phyloP scores from a whole-genome alignment of 148 eudicot genomes.

The Agrostemma githago region DNA sequence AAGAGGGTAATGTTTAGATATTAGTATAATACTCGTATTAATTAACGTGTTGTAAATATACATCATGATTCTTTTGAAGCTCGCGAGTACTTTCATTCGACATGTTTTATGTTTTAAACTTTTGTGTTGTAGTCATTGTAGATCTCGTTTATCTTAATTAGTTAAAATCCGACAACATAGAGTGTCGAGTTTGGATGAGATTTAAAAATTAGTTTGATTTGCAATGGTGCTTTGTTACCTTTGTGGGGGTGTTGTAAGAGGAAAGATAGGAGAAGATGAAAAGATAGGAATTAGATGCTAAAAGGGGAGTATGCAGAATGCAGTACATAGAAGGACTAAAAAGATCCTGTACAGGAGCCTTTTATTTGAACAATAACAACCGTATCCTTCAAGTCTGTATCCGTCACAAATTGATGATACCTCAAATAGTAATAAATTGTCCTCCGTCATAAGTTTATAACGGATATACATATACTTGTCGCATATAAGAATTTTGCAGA shows the following conservation, averaged over 20 bases:
- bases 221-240: neutral
- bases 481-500: no score
- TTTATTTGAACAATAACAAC: neutral
- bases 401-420: no score
- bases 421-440: no score
- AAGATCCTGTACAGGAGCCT: neutral
- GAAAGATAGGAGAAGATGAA: neutral
- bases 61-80: neutral
- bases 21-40: neutral
- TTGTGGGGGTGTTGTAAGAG: neutral
- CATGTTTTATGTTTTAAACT: no score
- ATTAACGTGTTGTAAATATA: neutral
- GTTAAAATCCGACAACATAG: no score
- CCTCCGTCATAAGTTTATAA: no score
- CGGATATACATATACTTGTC: no score
- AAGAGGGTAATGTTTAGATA: neutral
- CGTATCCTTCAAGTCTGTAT: neutral
- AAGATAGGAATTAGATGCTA: conserved; percentile 25
- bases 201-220: neutral
- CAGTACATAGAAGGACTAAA: conserved; percentile 12
- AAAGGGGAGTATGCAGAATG: conserved; percentile 8
- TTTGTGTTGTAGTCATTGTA: no score
- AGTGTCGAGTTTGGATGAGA: no score
- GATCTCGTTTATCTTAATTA: no score
- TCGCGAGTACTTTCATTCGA: neutral